Conservation (phyloP, 257 asterid species). For the Perilla frutescens region DNA sequence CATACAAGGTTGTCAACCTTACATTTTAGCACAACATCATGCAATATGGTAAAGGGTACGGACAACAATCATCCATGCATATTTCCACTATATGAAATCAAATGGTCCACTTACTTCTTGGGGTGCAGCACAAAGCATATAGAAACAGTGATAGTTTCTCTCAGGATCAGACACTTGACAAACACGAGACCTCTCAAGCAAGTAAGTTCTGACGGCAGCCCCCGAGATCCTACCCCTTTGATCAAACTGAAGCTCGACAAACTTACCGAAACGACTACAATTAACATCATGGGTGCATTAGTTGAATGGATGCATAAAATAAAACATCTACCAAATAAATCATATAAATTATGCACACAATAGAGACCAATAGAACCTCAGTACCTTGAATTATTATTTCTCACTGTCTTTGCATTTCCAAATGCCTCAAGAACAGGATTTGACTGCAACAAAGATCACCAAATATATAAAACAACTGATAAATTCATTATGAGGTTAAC, state of each 20-base stretch:
- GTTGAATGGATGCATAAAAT: constrained; percentile 25
- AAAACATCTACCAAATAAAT: constrained; percentile 13
- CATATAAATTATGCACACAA: constrained; percentile 15
- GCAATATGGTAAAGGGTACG: constrained; percentile 12
- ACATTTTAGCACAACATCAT: constrained; percentile 6
- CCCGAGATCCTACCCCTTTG: constrained; percentile 89
- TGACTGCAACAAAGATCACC: constrained; percentile 65
- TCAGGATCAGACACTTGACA: constrained; percentile 99
- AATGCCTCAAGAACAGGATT: constrained; percentile 99
- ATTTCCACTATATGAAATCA: neutral
- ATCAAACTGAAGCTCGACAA: constrained; percentile 98
- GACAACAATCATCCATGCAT: constrained; percentile 18
- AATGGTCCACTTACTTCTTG: constrained; percentile 61
- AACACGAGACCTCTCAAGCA: constrained; percentile 99
- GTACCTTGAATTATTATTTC: constrained; percentile 98
- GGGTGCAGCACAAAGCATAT: constrained; percentile 99
- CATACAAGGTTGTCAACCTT: neutral
- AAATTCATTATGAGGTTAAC: constrained; percentile 5
- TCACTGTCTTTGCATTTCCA: constrained; percentile 98
- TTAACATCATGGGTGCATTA: constrained; percentile 36
- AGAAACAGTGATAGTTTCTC: constrained; percentile 98
- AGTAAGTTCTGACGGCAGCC: constrained; percentile 98
- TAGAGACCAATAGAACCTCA: constrained; percentile 21
- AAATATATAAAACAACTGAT: constrained; percentile 15
- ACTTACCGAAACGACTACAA: constrained; percentile 98